Base-by-base conservation (phyloP, 2,329 filamentous ascomycete species). In the Emmonsiellopsis sp. region DNA sequence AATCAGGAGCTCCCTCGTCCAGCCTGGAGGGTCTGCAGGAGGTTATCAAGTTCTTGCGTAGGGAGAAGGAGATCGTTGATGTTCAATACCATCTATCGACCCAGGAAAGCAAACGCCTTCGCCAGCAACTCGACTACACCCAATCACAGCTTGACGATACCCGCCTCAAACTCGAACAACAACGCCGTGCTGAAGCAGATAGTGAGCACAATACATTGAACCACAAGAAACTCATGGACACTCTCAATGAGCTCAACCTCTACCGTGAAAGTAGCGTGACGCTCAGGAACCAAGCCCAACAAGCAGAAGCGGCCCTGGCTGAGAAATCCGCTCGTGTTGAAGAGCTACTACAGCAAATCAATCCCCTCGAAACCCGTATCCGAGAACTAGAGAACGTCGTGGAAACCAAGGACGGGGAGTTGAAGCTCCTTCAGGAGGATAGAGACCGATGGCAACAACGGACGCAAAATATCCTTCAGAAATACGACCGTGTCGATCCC, bases 51-150 rank as follows among this genome's bases (percentile, higher is more conserved):
- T 98, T 93, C 68, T 76, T 98, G 57, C 86, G 92, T 45, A 86
- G 89, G 42, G 94, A 98, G 72, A 98, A 97, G 76, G 93, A 97
- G 67, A 97, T 98, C 59, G 80, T 96, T 7, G 92, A 98, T 62
- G 89, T 96, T n/a, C 92, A 97, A 65, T 87, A 90, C 63, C 91
- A 96, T 61, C 78, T 97, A 44, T 91, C 92, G 63, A 79, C 84
- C 0, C 89, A 95, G 62, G 93, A 98, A 70, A 79, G 83, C 52
- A 95, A 94, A 71, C 84, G 93, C 52, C 73, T 96, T 42, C 88
- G 92, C 64, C 89, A 96, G 63, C 90, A 97, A 65, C 79, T 96
- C 26, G 86, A 95, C 50, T 91, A 95, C 66, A 79, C 85, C 7
- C 89, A 93, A 63, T 82, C 82, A 20, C 89, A 97, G 67, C 83